phyloP scores from a whole-genome alignment of 2,329 filamentous ascomycete species.

The Paecilomyces fulvus region DNA sequence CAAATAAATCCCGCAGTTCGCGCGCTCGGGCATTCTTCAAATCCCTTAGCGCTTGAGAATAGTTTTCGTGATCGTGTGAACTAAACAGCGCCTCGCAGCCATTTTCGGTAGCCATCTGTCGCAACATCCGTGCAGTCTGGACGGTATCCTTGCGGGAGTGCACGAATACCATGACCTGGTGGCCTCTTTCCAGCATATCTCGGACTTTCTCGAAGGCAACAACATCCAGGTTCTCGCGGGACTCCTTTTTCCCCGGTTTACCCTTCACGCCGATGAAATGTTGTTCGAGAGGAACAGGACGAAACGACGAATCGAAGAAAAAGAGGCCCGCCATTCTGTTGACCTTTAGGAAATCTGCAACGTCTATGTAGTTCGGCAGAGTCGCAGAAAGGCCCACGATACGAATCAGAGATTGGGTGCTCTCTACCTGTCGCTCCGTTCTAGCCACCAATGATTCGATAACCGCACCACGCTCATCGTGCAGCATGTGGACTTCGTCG shows the following conservation, averaged over 20 bases:
- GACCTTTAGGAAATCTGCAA: constrained; percentile 93
- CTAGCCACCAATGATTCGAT: constrained; percentile 91
- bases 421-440: constrained; percentile 94
- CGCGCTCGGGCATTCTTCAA: constrained; percentile 78
- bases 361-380: constrained; percentile 91
- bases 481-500: constrained; percentile 98
- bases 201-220: constrained; percentile 90
- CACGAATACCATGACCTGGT: constrained; percentile 99
- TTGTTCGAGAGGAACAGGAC: constrained; percentile 90
- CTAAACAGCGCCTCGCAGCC: constrained; percentile 75
- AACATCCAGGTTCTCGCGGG: constrained; percentile 79
- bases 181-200: constrained; percentile 83
- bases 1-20: constrained; percentile 79
- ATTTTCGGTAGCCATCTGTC: constrained; percentile 78
- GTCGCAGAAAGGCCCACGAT: constrained; percentile 94
- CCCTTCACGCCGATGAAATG: constrained; percentile 94
- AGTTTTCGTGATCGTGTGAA: constrained; percentile 67
- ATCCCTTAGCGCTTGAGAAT: constrained; percentile 70
- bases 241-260: constrained; percentile 71
- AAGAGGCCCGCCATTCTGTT: constrained; percentile 89
- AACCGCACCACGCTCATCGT: constrained; percentile 93
- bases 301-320: constrained; percentile 94
- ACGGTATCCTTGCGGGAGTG: constrained; percentile 94
- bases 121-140: constrained; percentile 73
- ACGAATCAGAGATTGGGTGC: constrained; percentile 92